Conservation (phyloP, 257 asterid genomes). For the Solanum microdontum region DNA sequence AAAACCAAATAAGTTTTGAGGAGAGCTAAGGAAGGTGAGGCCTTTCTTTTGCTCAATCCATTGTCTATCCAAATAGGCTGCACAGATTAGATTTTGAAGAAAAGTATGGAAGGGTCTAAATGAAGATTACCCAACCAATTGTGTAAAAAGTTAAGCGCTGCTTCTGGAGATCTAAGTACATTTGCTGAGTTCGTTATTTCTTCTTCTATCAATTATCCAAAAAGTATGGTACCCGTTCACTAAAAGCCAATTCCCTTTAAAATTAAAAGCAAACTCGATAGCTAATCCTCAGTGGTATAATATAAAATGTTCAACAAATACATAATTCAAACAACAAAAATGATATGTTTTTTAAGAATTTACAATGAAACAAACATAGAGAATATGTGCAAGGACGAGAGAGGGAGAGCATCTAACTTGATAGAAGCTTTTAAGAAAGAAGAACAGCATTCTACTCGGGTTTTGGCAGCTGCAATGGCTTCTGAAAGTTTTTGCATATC, state of each 20-base stretch:
- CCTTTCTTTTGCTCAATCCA: not conserved
- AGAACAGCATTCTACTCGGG: conserved; percentile 80
- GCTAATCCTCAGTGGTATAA: not conserved
- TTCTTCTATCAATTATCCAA: not conserved
- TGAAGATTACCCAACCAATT: not conserved
- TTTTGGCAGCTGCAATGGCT: conserved; percentile 88
- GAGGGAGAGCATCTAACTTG: conserved; percentile 37
- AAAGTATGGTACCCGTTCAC: not conserved
- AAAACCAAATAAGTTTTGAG: not conserved
- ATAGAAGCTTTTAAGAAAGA: conserved; percentile 78
- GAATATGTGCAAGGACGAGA: not conserved
- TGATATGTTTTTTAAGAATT: not conserved
- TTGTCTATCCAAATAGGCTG: not conserved
- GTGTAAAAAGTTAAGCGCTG: not conserved
- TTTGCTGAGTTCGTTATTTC: not conserved
- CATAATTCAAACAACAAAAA: not conserved
- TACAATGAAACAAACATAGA: not conserved
- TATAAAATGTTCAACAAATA: not conserved
- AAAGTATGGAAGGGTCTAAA: not conserved
- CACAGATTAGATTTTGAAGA: not conserved
- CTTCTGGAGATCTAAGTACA: not conserved
- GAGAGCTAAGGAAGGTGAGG: not conserved
- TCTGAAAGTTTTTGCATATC: conserved; percentile 81
- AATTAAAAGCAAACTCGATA: not conserved
- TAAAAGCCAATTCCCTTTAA: not conserved